phyloP scores from a whole-genome alignment of 225 moss, liverwort and hornwort genomes.

The Neckera pumila region DNA sequence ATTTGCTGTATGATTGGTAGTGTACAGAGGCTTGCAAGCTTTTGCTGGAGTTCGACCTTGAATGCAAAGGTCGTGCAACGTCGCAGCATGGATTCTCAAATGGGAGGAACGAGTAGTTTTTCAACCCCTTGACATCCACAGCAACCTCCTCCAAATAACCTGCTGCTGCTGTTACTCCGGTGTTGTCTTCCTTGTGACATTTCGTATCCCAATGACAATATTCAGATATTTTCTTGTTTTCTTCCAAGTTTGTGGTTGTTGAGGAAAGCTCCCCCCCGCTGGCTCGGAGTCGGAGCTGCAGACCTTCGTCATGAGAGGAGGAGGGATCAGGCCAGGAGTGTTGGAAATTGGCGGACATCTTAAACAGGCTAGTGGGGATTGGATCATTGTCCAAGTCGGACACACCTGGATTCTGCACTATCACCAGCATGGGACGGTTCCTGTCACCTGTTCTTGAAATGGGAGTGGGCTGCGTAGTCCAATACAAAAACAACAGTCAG shows the following conservation, averaged over 20 bases:
- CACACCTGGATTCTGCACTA: constrained; percentile 82
- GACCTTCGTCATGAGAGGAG: constrained; percentile 16
- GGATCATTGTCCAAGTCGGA: constrained; percentile 27
- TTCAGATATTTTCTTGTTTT: background rate
- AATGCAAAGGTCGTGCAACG: constrained; percentile 19
- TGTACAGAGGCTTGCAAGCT: constrained; percentile 33
- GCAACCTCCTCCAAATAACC: constrained; percentile 33
- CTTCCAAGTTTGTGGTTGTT: background rate
- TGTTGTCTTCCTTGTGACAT: background rate
- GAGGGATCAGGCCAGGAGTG: constrained; percentile 29
- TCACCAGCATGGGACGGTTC: constrained; percentile 59
- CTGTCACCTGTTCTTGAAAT: constrained; percentile 33
- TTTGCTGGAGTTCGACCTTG: constrained; percentile 24
- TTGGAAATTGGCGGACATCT: constrained; percentile 14
- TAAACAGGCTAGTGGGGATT: background rate
- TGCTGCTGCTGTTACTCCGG: background rate
- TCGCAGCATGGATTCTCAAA: constrained; percentile 24
- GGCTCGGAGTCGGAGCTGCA: constrained; percentile 13
- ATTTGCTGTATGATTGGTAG: constrained; percentile 16
- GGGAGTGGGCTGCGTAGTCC: constrained; percentile 49
- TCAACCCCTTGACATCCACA: constrained; percentile 48
- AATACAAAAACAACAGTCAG: background rate
- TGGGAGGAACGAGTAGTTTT: constrained; percentile 21
- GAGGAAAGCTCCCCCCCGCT: constrained; percentile 2
- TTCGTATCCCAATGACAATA: background rate